These are phyloP conservation scores for Fusarium pininemorale DNA, from an alignment of 2,329 filamentous ascomycete species.

Conservation along the genomic window DNA sequence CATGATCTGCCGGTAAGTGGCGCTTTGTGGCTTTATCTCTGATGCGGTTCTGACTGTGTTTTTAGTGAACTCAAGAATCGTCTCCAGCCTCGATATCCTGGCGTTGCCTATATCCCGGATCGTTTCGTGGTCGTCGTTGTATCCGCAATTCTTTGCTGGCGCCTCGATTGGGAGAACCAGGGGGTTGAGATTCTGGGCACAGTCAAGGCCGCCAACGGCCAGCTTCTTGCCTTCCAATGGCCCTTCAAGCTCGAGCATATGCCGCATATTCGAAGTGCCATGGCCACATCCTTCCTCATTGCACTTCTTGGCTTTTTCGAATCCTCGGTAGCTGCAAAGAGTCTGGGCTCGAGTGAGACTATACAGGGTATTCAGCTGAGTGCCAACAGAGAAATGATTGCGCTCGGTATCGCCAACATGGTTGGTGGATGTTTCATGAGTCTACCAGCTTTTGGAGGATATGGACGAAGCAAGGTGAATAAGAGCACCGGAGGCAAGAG, in stretches of 20 bases:
- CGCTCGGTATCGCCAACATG: conserved; percentile 90
- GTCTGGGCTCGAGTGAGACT: conserved; percentile 74
- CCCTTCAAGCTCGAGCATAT: conserved; percentile 82
- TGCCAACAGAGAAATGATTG: conserved; percentile 92
- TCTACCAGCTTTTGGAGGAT: conserved; percentile 93
- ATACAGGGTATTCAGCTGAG: conserved; percentile 85
- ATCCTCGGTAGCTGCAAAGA: conserved; percentile 94
- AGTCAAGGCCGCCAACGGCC: conserved; percentile 77
- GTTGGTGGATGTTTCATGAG: conserved; percentile 91
- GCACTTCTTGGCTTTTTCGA: conserved; percentile 98
- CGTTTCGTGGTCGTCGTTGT: conserved; percentile 89
- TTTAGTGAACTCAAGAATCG: conserved; percentile 80
- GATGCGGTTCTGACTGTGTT: not conserved
- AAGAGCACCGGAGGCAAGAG: conserved; percentile 89
- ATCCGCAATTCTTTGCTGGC: conserved; percentile 81
- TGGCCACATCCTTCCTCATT: conserved; percentile 93
- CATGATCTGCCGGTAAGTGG: conserved; percentile 81
- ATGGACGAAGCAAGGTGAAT: conserved; percentile 96
- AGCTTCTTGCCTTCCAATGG: conserved; percentile 82
- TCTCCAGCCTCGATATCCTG: conserved; percentile 80
- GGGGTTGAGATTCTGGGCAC: conserved; percentile 87
- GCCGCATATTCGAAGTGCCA: conserved; percentile 82
- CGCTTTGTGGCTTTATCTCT: not conserved
- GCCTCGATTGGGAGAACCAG: conserved; percentile 78
- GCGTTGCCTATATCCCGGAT: conserved; percentile 89